Conservation (phyloP, 225 moss, liverwort and hornwort species). For the Pseudisothecium myosuroides region DNA sequence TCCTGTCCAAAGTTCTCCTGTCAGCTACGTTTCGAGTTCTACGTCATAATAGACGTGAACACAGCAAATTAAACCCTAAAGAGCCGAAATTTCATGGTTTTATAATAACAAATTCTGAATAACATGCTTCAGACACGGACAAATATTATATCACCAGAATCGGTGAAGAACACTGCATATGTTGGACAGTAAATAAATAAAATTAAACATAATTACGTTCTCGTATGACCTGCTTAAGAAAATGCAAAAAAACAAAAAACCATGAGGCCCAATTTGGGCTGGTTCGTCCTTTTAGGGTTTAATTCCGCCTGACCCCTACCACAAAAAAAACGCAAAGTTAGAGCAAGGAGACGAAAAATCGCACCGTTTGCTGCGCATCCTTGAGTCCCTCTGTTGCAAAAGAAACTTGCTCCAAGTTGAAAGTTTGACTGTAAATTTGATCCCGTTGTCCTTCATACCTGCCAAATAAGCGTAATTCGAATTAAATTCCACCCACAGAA, state of each 20-base stretch:
- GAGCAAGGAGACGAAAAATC: neutral
- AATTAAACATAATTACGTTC: too few relatives aligned
- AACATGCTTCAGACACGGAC: neutral
- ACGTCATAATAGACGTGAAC: neutral
- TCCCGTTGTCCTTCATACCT: conserved; percentile 96
- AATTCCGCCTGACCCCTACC: neutral
- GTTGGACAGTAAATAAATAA: neutral
- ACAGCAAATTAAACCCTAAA: neutral
- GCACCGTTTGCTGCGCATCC: conserved; percentile 86
- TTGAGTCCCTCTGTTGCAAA: conserved; percentile 94
- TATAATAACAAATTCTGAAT: neutral
- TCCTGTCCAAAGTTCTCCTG: neutral
- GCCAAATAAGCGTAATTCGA: neutral
- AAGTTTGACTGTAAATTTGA: conserved; percentile 88
- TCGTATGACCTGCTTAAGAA: neutral
- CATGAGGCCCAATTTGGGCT: neutral
- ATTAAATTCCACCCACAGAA: neutral
- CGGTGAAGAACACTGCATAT: neutral
- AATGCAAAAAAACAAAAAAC: neutral
- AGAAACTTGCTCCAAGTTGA: conserved; percentile 91
- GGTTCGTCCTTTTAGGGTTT: neutral
- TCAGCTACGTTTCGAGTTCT: neutral
- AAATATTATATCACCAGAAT: neutral
- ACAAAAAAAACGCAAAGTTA: neutral
- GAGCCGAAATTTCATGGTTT: neutral